Base-by-base conservation (phyloP, 2,329 filamentous ascomycete species). In the Aspergillus sp. region DNA sequence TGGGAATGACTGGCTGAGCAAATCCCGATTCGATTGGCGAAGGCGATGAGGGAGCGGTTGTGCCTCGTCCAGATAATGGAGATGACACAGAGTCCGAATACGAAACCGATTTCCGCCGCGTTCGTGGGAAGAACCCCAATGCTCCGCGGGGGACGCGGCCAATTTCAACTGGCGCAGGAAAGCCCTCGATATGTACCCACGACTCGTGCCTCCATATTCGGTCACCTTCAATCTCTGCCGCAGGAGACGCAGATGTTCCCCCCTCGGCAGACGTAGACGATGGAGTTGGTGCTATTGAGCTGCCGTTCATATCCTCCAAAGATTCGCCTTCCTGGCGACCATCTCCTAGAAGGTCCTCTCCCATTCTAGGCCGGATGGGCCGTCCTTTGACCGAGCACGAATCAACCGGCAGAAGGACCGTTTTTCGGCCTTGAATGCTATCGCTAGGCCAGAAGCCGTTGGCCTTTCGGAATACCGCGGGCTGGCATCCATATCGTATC, bases 401-500 rank as follows among this genome's bases (percentile, higher is more conserved):
- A 74, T 97, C 93, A 4, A 98, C 91, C 0, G 95, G 95, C 55
- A 99, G 80, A 8, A 93, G 84, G 15, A 99, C 84, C 65, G 87
- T 89, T 70, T 91, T 91, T 61, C 93, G 88, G 51, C 88, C 87
- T 74, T 97, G 94, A 38, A 98, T 89, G 64, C 87, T 92, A 72
- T 98, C 95, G 65, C 92, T 91, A 6, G 92, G 91, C 95, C 95
- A 99, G 70, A 99, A 87, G 10, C 95, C 87, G 74, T 99, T 99
- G 41, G 92, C 88, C 73, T 91, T 95, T 60, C 91, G 85, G 66
- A 99, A 88, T 2, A 90, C 85, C 51, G 93, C 89, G 58, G 92
- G 88, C 64, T 91, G 87, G 74, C 94, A 98, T 69, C 91, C 89
- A 76, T 96, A 99, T 69, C 89, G 91, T 65, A 99, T 88, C 55